Base-by-base conservation (phyloP, 2,329 filamentous ascomycete genomes). In the Beauveria rudraprayagi region DNA sequence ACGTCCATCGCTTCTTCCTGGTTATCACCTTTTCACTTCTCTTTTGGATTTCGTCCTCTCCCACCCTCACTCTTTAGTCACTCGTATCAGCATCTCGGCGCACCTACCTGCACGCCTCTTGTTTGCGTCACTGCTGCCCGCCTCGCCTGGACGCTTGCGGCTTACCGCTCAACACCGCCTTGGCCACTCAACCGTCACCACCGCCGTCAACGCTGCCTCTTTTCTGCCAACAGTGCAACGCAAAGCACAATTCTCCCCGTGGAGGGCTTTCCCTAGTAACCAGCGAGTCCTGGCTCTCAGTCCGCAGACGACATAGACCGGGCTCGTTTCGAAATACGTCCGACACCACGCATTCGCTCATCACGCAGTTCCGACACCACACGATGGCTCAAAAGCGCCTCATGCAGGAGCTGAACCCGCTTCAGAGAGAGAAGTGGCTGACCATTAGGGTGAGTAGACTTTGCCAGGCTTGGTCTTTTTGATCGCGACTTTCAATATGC, bases 381-480 rank as follows among this genome's bases (percentile, higher is more conserved):
- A 71, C 58, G 65, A 80, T 80, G 77, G 77, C 77, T 28, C 73
- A 92, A 75, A 87, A 91, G 69, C 88, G 95, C 56, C 82, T 97
- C 61, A 91, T 96, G 89, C 89, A 89, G 67, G 93, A 97, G 80
- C 86, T 91, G 77, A 88, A 89, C 74, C 81, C 84, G 50, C 82
- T 97, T 46, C 81, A 85, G 60, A 92, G 94, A 74, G 92, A 97
- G 80, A 91, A 91, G 72, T 99, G 93, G 93, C 89, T 96, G 19
- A 85, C 93, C 68, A 91, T 97, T 66, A 89, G 95, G 72, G 90
- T 92, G 75, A 64, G 83, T 52, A 60, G 54, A n/a, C 14, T 50
- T 43, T 64, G 41, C 55, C 28, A 22, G 3, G 17, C 34, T 1
- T 17, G 2, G 9, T 34, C 16, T 43, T 5, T n/a, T 10, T 16